phyloP scores from a whole-genome alignment of 2,329 filamentous ascomycete species.

The Arthrobotrys entomopaga region DNA sequence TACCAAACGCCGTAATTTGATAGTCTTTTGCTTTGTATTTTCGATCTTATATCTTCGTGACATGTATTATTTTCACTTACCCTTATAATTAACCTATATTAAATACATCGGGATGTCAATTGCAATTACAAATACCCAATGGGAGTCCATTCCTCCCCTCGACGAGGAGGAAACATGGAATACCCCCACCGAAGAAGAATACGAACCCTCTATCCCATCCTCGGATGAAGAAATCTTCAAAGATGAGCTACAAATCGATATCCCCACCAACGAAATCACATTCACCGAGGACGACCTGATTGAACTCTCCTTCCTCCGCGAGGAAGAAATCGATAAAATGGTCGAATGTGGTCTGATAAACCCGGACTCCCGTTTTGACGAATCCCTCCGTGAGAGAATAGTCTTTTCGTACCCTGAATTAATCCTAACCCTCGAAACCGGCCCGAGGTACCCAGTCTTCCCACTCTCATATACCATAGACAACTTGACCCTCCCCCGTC shows the following conservation, averaged over 20 bases:
- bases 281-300: slow-evolving; percentile 56
- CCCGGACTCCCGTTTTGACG: slow-evolving; percentile 41
- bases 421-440: slow-evolving; percentile 54
- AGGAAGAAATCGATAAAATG: slow-evolving; percentile 54
- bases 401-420: slow-evolving; percentile 55
- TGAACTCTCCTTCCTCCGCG: slow-evolving; percentile 55
- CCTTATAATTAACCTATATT: background rate
- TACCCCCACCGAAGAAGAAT: background rate
- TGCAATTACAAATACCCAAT: background rate
- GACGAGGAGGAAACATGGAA: background rate
- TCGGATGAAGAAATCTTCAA: slow-evolving; percentile 8
- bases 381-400: slow-evolving; percentile 40
- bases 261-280: slow-evolving; percentile 3
- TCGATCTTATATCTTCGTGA: background rate
- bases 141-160: background rate
- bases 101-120: background rate
- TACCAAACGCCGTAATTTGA: too few species aligned
- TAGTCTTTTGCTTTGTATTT: too few species aligned
- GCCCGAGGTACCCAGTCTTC: slow-evolving; percentile 53
- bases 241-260: slow-evolving; percentile 25
- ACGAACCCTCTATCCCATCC: background rate
- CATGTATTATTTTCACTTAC: background rate
- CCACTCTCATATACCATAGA: slow-evolving; percentile 54
- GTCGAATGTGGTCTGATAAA: slow-evolving; percentile 38
- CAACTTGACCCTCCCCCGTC: slow-evolving; percentile 52